Percentiles rank a stretch among this genome's conserved stretches.
phyloP scores from a whole-genome alignment of 2,329 filamentous ascomycete genomes.

The Pestalotiopsis sp. region DNA sequence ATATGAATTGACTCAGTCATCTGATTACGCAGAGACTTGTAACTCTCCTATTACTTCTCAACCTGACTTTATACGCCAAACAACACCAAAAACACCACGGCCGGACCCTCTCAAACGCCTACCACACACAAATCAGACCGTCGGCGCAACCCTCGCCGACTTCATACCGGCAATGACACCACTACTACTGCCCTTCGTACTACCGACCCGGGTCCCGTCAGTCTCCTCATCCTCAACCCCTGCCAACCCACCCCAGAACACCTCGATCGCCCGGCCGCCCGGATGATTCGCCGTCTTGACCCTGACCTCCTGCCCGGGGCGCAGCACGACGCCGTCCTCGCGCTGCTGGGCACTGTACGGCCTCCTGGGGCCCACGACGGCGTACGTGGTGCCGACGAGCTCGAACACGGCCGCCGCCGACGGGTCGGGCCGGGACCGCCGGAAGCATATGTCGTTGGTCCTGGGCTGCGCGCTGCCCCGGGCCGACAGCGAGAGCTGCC shows the following conservation, averaged over 20 bases:
- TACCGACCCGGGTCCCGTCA: background rate
- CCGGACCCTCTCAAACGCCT: too few relatives aligned
- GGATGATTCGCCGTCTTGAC: background rate
- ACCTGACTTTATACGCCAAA: too few relatives aligned
- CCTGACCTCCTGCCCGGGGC: background rate
- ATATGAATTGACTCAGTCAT: too few relatives aligned
- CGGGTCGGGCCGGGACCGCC: background rate
- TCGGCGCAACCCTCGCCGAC: too few relatives aligned
- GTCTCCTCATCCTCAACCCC: background rate
- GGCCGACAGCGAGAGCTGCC: background rate
- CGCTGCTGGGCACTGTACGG: background rate
- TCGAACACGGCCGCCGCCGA: background rate
- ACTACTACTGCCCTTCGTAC: background rate
- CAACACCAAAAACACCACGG: too few relatives aligned
- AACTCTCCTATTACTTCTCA: too few relatives aligned
- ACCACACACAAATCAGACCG: too few relatives aligned
- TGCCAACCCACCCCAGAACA: background rate
- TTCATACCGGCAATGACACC: too few relatives aligned
- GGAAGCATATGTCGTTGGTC: background rate
- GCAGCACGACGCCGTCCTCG: background rate
- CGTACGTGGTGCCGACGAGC: slow-evolving; percentile 3
- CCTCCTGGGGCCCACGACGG: background rate
- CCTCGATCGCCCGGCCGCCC: background rate
- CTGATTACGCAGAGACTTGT: too few relatives aligned
- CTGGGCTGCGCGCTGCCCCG: background rate